Base-by-base conservation (phyloP, 768 basidiomycete species). In the Suillus decipiens region DNA sequence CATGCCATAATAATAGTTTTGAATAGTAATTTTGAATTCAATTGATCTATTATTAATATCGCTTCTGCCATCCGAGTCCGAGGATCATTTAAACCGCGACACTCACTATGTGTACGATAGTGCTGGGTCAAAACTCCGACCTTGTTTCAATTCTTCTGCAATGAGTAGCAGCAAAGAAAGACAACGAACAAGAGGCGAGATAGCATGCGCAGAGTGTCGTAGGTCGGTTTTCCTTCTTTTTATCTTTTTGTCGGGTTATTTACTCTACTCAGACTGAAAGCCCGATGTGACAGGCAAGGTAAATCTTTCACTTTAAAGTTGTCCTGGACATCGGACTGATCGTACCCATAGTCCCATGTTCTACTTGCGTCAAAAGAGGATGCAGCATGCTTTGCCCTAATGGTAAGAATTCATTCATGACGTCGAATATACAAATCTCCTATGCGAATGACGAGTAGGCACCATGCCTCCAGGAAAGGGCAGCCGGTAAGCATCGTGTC, bases 401-500 rank as follows among this genome's bases (percentile, higher is more conserved):
- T 66, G 82, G 84, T 82, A 64, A 31, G 74, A 66, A 42, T 63
- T 51, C 19, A 43, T 31, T n/a, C 33, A 43, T 48, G n/a, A 60
- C 34, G 22, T 60, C 12, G 17, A 42, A 33, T 31, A 42, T 24
- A 3, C 24, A 17, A 33, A 15, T 42, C 28, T 47, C 50, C 14
- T 41, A 15, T 41, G 10, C 41, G 58, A 17, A n/a, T 41, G 43
- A 53, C n/a, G 56, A 53, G 41, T 28, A 85, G 83, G 80, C 24
- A 82, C 80, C 15, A 80, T 85, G 51, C 83, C 84, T 10, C 82
- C 82, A 11, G 84, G 84, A 31, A 81, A 84, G 66, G 84, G 83
- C 19, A 83, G 82, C 66, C 80, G 84, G 79, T 81, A 64, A 61
- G 80, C 68, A 56, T 66, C 19, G 34, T 22, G 60, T 19, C 48